Percentiles rank a stretch among this genome's conserved stretches.
phyloP scores from a whole-genome alignment of 139 green algal genomes.

The Chlamydomonas sphaeroides region DNA sequence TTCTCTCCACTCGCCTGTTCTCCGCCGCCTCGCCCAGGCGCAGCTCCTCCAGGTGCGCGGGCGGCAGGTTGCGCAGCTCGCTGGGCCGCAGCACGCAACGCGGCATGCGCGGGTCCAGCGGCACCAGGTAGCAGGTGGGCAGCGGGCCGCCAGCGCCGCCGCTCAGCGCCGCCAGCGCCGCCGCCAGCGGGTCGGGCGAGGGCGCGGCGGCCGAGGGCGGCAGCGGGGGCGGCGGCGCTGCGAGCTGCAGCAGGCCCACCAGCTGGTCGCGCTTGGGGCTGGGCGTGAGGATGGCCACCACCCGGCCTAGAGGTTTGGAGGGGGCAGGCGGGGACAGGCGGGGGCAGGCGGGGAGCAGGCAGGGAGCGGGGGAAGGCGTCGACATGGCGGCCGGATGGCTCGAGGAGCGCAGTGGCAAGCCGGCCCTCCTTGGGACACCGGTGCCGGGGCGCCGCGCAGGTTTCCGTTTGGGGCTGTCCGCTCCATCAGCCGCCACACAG shows the following conservation, averaged over 20 bases:
- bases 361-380: no score
- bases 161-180: conserved; percentile 17
- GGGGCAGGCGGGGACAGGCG: no score
- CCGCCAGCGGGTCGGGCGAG: background rate
- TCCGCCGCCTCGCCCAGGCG: background rate
- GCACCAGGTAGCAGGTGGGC: conserved; percentile 58
- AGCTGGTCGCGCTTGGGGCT: conserved; percentile 68
- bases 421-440: no score
- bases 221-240: background rate
- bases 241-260: conserved; percentile 77
- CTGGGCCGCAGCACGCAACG: conserved; percentile 49
- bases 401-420: no score
- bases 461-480: no score
- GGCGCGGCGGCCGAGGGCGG: background rate
- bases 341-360: no score
- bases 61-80: conserved; percentile 14
- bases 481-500: no score
- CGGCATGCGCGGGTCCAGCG: conserved; percentile 77
- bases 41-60: conserved; percentile 48
- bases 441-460: no score
- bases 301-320: conserved; percentile 55
- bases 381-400: no score
- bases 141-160: conserved; percentile 4
- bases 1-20: background rate
- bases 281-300: conserved; percentile 78